These are phyloP conservation scores for Dothideomycetidae sp. DNA, from an alignment of 2,329 filamentous ascomycete species.

Conservation along the genomic window DNA sequence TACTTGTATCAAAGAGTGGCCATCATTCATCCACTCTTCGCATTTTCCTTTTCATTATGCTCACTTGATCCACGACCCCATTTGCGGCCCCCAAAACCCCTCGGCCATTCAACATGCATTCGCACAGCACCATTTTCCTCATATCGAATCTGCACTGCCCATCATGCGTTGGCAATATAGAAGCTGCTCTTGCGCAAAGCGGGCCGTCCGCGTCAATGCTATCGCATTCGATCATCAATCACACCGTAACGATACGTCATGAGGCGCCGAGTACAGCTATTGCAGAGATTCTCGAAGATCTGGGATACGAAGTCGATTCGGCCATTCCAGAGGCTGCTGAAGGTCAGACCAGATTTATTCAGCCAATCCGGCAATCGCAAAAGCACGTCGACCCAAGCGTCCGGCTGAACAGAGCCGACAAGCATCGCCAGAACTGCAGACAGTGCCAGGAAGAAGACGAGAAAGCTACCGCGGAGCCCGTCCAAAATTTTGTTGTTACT, in stretches of 20 bases:
- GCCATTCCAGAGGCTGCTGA: constrained; percentile 1
- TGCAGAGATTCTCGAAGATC: constrained; percentile 34
- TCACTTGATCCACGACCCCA: too few species aligned
- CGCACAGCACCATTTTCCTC: constrained; percentile 42
- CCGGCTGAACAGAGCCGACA: constrained; percentile 8
- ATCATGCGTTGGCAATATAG: constrained; percentile 55
- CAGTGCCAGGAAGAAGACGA: constrained; percentile 9
- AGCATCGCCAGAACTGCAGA: constrained; percentile 11
- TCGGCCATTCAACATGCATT: neutral
- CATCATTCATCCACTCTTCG: too few species aligned
- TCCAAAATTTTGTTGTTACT: neutral
- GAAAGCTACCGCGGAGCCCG: neutral
- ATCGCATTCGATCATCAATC: constrained; percentile 57
- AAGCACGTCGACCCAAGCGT: neutral
- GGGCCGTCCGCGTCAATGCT: constrained; percentile 41
- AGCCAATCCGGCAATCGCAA: neutral
- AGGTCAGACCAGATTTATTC: neutral
- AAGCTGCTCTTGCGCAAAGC: constrained; percentile 38
- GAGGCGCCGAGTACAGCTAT: constrained; percentile 29
- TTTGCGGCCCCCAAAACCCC: too few species aligned
- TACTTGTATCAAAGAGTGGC: too few species aligned
- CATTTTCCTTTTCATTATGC: too few species aligned
- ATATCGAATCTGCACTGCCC: constrained; percentile 66
- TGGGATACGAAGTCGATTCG: constrained; percentile 3
- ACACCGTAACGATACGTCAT: constrained; percentile 50